Evolutionary conservation across 805 yeast species (phyloP).

Genomic region (Tetrapisispora iriomotensis): DNA sequence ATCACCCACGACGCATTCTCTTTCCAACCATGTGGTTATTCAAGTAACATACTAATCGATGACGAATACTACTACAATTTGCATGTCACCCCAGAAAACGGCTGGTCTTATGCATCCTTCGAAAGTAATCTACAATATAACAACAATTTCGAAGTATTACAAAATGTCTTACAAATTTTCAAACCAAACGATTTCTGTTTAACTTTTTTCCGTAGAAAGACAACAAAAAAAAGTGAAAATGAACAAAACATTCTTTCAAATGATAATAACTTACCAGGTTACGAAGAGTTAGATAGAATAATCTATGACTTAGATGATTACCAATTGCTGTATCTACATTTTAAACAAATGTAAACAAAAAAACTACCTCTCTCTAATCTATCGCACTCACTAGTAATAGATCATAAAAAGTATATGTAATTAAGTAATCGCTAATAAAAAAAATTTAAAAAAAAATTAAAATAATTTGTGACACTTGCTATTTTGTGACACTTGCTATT

Average conservation of each 20-base stretch:
- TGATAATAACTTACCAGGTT: conserved; percentile 19
- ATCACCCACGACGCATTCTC: conserved; percentile 76
- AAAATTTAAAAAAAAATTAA: too few relatives aligned
- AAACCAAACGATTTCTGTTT: conserved; percentile 68
- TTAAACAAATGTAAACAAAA: background rate
- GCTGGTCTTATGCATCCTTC: conserved; percentile 94
- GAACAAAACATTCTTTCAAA: background rate
- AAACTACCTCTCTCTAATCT: too few relatives aligned
- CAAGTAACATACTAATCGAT: conserved; percentile 70
- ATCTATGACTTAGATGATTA: conserved; percentile 68
- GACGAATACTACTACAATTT: conserved; percentile 66
- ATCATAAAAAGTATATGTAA: too few relatives aligned
- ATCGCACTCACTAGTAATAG: too few relatives aligned
- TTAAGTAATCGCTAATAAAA: too few relatives aligned
- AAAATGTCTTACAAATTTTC: conserved; percentile 53
- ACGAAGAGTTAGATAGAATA: conserved; percentile 55
- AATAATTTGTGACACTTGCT: too few relatives aligned
- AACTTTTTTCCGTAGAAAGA: conserved; percentile 35
- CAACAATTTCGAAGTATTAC: conserved; percentile 40
- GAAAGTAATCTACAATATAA: conserved; percentile 58
- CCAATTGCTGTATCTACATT: conserved; percentile 50
- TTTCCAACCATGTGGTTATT: conserved; percentile 89
- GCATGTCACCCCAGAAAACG: conserved; percentile 89
- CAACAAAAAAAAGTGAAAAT: background rate
- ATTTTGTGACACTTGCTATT: too few relatives aligned